These are phyloP conservation scores for Phytophthora capsici DNA, from an alignment of 352 stramenopile species.

Conservation along the genomic window DNA sequence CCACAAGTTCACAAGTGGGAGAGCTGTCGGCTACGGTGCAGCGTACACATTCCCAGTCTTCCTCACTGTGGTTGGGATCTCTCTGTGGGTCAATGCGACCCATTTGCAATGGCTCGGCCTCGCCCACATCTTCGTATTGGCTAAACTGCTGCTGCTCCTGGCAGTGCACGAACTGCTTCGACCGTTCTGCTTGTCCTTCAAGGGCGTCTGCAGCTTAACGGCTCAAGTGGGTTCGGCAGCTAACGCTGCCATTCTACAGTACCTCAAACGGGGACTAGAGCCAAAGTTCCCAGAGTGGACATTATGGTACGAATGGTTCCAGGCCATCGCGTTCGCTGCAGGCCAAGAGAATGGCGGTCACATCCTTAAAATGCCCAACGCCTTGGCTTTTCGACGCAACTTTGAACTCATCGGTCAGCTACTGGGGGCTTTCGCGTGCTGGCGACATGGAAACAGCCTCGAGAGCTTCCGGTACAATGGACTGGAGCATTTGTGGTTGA, in stretches of 20 bases:
- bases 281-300: conserved; percentile 53
- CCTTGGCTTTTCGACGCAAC: conserved; percentile 41
- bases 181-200: conserved; percentile 48
- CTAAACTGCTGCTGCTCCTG: conserved; percentile 32
- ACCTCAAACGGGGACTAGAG: conserved; percentile 26
- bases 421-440: conserved; percentile 39
- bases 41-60: conserved; percentile 34
- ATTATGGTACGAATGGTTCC: conserved; percentile 48
- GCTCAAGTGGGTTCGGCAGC: conserved; percentile 25
- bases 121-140: conserved; percentile 21
- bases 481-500: conserved; percentile 62
- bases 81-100: conserved; percentile 38
- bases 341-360: conserved; percentile 36
- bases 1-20: conserved; percentile 16
- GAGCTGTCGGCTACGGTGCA: conserved; percentile 19
- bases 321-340: conserved; percentile 42
- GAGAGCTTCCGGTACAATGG: conserved; percentile 47
- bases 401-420: conserved; percentile 43
- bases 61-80: conserved; percentile 13
- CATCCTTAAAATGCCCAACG: conserved; percentile 49
- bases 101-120: conserved; percentile 36
- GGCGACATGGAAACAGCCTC: conserved; percentile 23
- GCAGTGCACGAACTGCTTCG: conserved; percentile 46
- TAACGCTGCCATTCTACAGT: conserved; percentile 29
- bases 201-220: conserved; percentile 30